These are phyloP conservation scores for Eimeria necatrix DNA, from an alignment of 169 alveolate species.

Conservation along the genomic window DNA sequence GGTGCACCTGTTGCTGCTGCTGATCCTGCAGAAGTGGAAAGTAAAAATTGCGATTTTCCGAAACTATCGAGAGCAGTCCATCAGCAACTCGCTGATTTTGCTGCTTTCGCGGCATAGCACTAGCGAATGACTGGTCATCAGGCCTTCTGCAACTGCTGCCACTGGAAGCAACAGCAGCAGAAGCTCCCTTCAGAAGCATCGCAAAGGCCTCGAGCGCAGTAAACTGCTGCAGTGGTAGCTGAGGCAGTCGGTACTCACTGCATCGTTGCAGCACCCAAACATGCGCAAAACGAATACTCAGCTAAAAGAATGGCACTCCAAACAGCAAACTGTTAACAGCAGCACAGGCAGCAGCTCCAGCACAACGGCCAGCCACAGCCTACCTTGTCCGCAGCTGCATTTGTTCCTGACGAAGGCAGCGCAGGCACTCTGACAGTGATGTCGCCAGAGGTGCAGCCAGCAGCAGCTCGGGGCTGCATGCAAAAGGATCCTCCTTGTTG, in stretches of 20 bases:
- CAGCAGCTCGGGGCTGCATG: not conserved
- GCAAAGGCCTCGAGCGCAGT: constrained; percentile 29
- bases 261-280: constrained; percentile 3
- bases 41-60: constrained; percentile 19
- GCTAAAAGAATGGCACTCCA: not conserved
- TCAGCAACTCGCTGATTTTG: not conserved
- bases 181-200: not conserved
- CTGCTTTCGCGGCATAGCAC: not conserved
- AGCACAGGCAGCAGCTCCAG: not conserved
- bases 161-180: not conserved
- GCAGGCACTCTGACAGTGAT: not conserved
- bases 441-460: constrained; percentile 36
- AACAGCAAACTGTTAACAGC: not conserved
- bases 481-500: not conserved
- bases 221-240: not conserved
- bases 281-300: not conserved
- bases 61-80: not conserved
- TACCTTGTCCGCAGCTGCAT: constrained; percentile 6
- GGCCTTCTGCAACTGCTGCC: not conserved
- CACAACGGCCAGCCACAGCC: not conserved
- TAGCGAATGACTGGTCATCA: not conserved
- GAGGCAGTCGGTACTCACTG: constrained; percentile 21
- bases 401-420: constrained; percentile 6
- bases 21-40: constrained; percentile 6
- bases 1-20: not conserved